phyloP scores from a whole-genome alignment of 768 basidiomycete species.

The Suillus luteus region DNA sequence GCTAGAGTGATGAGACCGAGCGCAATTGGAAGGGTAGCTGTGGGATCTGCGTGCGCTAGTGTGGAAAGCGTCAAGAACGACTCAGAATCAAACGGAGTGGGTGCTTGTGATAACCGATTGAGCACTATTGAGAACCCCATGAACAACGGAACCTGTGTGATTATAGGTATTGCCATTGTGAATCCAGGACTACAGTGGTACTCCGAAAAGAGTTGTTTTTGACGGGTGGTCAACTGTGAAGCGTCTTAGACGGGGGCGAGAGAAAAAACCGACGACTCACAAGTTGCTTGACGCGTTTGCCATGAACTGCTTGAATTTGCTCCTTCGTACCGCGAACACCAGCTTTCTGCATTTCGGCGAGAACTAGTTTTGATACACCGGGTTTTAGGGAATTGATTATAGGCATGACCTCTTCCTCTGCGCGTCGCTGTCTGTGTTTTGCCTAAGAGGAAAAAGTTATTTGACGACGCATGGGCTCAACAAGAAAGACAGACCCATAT shows the following conservation, averaged over 20 bases:
- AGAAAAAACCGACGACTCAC: constrained; percentile 35
- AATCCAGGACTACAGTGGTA: constrained; percentile 58
- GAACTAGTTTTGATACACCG: constrained; percentile 34
- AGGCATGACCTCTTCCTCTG: constrained; percentile 64
- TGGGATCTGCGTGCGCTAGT: constrained; percentile 70
- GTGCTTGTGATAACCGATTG: constrained; percentile 53
- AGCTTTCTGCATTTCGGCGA: constrained; percentile 54
- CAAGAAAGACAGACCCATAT: constrained; percentile 59
- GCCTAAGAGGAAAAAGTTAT: constrained; percentile 43
- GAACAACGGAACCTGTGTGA: constrained; percentile 75
- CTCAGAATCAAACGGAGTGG: constrained; percentile 73
- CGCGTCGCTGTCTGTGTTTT: constrained; percentile 56
- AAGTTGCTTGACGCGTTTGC: constrained; percentile 47
- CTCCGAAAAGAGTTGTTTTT: constrained; percentile 60
- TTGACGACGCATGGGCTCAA: constrained; percentile 4
- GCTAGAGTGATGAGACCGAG: constrained; percentile 76
- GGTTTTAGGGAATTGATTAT: constrained; percentile 53
- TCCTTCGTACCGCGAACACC: constrained; percentile 58
- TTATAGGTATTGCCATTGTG: constrained; percentile 60
- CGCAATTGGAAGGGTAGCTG: constrained; percentile 65
- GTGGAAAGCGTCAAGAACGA: constrained; percentile 75
- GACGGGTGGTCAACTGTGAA: constrained; percentile 51
- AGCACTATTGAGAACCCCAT: constrained; percentile 63
- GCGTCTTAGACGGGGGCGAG: constrained; percentile 11
- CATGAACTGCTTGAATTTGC: constrained; percentile 48